Base-by-base conservation (phyloP, 1,139 yeast genomes). In the Saccharomycopsis crataegensis region DNA sequence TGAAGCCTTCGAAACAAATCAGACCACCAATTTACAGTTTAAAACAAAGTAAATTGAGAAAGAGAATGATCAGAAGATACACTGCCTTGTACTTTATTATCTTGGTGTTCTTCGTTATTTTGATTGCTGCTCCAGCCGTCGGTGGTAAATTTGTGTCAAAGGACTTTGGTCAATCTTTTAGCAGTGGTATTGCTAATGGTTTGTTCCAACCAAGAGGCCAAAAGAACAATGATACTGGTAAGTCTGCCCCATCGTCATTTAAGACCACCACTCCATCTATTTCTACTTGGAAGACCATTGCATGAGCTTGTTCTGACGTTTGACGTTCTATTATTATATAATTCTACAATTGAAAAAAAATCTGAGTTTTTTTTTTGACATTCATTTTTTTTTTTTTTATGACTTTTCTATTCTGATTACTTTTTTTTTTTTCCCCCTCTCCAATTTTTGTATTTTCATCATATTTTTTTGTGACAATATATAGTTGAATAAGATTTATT, bases 21-120 rank as follows among this genome's bases (percentile, higher is more conserved):
- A 88, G 99, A 73, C 99, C 98, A 61, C 99, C 99, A 64, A 93
- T 94, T 68, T 94, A 89, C 75, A 90, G 98, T 16, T 78, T 93
- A 76, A 93, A 94, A 75, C 99, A 94, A 75, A 94, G 95, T 61
- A 86, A 91, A 75, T 83, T 94, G 70, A 87, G 99, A 77, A 91
- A 88, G 86, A 85, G 99, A 76, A 93, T 94, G 96, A 97, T 94
- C 49, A 85, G 89, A 74, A 90, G 90, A 75, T 94, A 93, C 76
- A 85, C 96, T 61, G 73, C 88, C 31, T 77, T 94, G 68, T 94
- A 84, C 79, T 83, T 89, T 64, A 66, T 74, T 53, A 74, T 94
- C 60, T 74, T 94, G 65, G 66, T 82, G 46, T 65, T 88, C 61
- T 89, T 90, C 66, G 80, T 84, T 62, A 83, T 80, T 51, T 72